Base-by-base conservation (phyloP, 1,284 basidiomycete genomes). In the Anthracocystis setariae region DNA sequence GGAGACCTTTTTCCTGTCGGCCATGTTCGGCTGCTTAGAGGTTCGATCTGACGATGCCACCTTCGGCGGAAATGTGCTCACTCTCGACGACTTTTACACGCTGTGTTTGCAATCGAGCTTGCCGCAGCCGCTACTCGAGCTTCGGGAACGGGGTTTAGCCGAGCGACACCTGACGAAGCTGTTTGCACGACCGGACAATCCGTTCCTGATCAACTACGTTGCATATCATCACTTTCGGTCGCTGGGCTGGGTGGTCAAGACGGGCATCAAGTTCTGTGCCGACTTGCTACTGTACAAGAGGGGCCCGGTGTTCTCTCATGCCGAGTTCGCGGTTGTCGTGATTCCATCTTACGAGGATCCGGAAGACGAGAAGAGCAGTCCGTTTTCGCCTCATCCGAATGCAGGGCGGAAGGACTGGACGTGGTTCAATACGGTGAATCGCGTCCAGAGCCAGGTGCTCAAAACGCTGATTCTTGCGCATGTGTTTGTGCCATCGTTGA, bases 241-340 rank as follows among this genome's bases (percentile, higher is more conserved):
- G 2, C 87, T 98, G 5, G 96, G 96, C n/a, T 98, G 96, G 96
- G 92, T 97, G 17, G 90, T 97, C 64, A 93, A 94, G 83, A 89
- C 89, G 23, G 96, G 96, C 3, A 90, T 96, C 85, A 99, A 99
- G 84, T 99, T 99, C 84, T 97, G 94, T 80, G 91, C 91, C 40
- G 96, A 99, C 79, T 93, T 91, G 85, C 86, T 99, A 15, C 85
- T 98, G 29, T 99, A 99, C 84, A 94, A 94, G 61, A 88, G 91
- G 9, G 96, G 96, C 0, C 94, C 95, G 0, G 93, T 96, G 0
- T 98, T 98, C 82, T 87, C 90, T 3, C 96, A 99, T 82, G 94
- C 96, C 18, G 94, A 97, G 92, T 97, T 98, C 76, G 92, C 93
- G 0, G 85, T 97, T 33, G 88, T 95, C 9, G 87, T 95, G 15